A percentile compares a stretch with the other conserved stretches of the same genome.
These are phyloP conservation scores for Scedosporium dehoogii DNA, from an alignment of 2,329 filamentous ascomycete genomes.

Conservation along the genomic window DNA sequence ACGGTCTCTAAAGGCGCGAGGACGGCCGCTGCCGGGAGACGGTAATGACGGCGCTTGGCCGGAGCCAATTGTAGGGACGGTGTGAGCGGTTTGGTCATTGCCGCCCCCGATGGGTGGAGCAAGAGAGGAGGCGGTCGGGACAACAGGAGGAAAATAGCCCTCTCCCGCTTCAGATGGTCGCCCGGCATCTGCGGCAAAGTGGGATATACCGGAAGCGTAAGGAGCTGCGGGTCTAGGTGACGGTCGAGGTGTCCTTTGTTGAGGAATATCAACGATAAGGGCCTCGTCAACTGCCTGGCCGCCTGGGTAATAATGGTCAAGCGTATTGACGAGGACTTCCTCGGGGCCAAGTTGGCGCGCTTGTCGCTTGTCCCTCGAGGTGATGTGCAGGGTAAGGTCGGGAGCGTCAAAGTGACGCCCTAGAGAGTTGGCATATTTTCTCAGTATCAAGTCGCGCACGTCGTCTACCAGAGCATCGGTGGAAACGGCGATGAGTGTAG, in stretches of 20 bases:
- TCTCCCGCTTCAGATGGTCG: conserved; percentile 58
- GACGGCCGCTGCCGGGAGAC: conserved; percentile 58
- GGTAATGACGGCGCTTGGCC: conserved; percentile 73
- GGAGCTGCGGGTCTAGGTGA: conserved; percentile 54
- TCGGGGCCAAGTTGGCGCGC: conserved; percentile 69
- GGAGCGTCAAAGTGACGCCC: conserved; percentile 84
- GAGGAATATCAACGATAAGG: conserved; percentile 77
- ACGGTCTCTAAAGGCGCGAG: conserved; percentile 14
- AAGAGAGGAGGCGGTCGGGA: conserved; percentile 20
- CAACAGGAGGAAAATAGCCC: conserved; percentile 74
- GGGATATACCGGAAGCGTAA: conserved; percentile 39
- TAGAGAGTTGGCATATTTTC: conserved; percentile 89
- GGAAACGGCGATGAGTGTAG: conserved; percentile 74
- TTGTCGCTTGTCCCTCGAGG: conserved; percentile 50
- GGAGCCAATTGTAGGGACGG: conserved; percentile 56
- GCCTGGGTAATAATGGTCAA: conserved; percentile 77
- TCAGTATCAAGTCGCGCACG: conserved; percentile 81
- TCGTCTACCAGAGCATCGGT: conserved; percentile 93
- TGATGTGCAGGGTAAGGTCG: conserved; percentile 72
- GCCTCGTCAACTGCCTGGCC: conserved; percentile 86
- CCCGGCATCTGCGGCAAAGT: conserved; percentile 41
- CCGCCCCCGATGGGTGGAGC: conserved; percentile 21
- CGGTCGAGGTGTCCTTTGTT: conserved; percentile 65
- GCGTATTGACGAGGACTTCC: conserved; percentile 65
- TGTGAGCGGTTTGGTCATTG: not conserved